Evolutionary conservation across 345 rosid genomes (phyloP).

Genomic region (Eutrema heterophyllum): DNA sequence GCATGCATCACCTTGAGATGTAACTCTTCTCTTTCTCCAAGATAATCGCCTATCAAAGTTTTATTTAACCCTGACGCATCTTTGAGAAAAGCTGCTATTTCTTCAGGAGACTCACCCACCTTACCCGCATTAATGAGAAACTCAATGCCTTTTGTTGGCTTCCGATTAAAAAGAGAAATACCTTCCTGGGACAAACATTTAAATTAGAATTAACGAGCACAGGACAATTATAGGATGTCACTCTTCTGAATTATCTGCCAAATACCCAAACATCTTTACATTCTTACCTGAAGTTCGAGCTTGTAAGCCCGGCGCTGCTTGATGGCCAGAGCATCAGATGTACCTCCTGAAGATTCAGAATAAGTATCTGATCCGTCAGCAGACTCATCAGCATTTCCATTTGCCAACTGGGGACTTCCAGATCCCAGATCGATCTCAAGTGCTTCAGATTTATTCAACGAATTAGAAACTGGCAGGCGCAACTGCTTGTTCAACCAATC

Average conservation of each 20-base stretch:
- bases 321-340: conserved; percentile 65
- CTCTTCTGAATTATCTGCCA: not conserved
- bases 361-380: conserved; percentile 49
- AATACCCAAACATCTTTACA: conserved; percentile 10
- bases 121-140: conserved; percentile 62
- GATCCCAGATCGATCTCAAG: conserved; percentile 23
- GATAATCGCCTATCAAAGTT: conserved; percentile 77
- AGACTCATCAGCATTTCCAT: conserved; percentile 51
- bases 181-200: conserved; percentile 72
- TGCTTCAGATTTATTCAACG: conserved; percentile 25
- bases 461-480: conserved; percentile 28
- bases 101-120: conserved; percentile 69
- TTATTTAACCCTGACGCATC: conserved; percentile 62
- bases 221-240: not conserved
- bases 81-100: conserved; percentile 74
- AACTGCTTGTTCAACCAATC: conserved; percentile 76
- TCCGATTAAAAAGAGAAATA: conserved; percentile 70
- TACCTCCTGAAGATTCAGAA: conserved; percentile 53
- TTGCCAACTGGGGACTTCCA: conserved; percentile 41
- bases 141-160: conserved; percentile 79
- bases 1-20: conserved; percentile 87
- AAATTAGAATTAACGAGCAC: conserved; percentile 3
- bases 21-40: conserved; percentile 87
- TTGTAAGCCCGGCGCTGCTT: conserved; percentile 87
- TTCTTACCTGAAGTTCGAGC: conserved; percentile 78